A percentile compares a stretch with the other conserved stretches of the same genome.
Evolutionary conservation across 805 yeast species (phyloP).

Genomic region (Teunomyces barrocoloradensis): DNA sequence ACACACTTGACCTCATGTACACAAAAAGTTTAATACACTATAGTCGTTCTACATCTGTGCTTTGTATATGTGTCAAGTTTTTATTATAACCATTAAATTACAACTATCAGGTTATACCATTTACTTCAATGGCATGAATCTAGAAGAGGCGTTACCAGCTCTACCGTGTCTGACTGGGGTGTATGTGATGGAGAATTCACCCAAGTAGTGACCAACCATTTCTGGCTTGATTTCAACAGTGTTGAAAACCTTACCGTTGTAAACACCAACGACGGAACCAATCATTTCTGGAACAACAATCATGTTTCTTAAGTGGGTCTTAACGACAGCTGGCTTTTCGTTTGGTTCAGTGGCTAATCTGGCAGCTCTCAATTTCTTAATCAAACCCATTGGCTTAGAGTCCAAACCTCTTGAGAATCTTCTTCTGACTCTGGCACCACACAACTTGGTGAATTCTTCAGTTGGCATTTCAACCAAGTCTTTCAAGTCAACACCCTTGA

Average conservation of each 20-base stretch:
- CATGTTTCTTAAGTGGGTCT: conserved; percentile 99
- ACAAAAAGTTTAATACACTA: neutral
- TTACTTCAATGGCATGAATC: conserved; percentile 69
- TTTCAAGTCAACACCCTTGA: conserved; percentile 97
- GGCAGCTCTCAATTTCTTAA: conserved; percentile 97
- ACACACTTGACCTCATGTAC: neutral
- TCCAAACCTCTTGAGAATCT: conserved; percentile 98
- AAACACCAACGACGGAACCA: conserved; percentile 97
- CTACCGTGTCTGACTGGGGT: conserved; percentile 99
- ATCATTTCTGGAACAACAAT: conserved; percentile 98
- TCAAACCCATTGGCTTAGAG: conserved; percentile 91
- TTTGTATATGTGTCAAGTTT: conserved; percentile 6
- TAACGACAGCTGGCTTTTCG: conserved; percentile 97
- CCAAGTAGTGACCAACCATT: conserved; percentile 99
- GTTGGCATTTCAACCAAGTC: conserved; percentile 90
- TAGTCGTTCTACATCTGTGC: neutral
- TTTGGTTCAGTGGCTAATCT: conserved; percentile 84
- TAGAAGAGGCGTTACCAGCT: conserved; percentile 81
- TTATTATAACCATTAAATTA: conserved; percentile 14
- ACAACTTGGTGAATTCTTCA: conserved; percentile 95
- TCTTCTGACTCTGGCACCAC: conserved; percentile 99
- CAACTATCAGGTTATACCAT: conserved; percentile 12
- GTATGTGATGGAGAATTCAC: conserved; percentile 99
- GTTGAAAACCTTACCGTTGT: conserved; percentile 99
- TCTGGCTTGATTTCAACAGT: conserved; percentile 98